phyloP scores from a whole-genome alignment of 805 yeast genomes.

The Schwanniomyces sp. region DNA sequence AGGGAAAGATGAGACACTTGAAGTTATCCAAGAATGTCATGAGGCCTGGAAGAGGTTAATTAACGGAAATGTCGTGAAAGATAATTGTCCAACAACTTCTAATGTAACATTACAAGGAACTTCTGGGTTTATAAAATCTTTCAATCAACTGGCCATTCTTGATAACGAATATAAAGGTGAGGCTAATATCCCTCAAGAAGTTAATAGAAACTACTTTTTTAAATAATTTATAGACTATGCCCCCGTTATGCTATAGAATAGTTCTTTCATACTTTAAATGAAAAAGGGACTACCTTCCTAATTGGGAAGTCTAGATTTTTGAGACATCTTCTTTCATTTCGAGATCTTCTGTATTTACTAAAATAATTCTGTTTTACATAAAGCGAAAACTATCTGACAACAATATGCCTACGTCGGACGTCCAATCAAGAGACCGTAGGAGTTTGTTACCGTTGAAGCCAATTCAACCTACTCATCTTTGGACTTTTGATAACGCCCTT shows the following conservation, averaged over 20 bases:
- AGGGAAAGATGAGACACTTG: slow-evolving; percentile 82
- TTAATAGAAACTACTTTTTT: slow-evolving; percentile 31
- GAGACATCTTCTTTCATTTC: slow-evolving; percentile 1
- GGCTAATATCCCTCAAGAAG: slow-evolving; percentile 38
- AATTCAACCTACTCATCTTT: slow-evolving; percentile 32
- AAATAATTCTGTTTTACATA: background rate
- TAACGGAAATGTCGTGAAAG: slow-evolving; percentile 50
- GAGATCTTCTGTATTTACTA: background rate
- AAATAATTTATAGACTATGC: background rate
- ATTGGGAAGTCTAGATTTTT: slow-evolving; percentile 12
- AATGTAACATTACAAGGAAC: slow-evolving; percentile 38
- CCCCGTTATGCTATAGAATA: background rate
- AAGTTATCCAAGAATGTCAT: slow-evolving; percentile 76
- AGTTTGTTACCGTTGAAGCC: slow-evolving; percentile 21
- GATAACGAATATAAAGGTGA: slow-evolving; percentile 20
- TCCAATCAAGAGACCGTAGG: slow-evolving; percentile 3
- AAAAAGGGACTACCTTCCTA: slow-evolving; percentile 8
- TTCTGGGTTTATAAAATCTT: slow-evolving; percentile 19
- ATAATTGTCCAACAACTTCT: slow-evolving; percentile 29
- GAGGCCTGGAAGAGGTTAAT: slow-evolving; percentile 82
- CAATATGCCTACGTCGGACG: slow-evolving; percentile 6
- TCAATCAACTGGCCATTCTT: slow-evolving; percentile 14
- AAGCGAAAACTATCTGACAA: slow-evolving; percentile 1
- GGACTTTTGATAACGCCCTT: slow-evolving; percentile 43
- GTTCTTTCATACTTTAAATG: background rate